A percentile compares a stretch with the other conserved stretches of the same genome.
Evolutionary conservation across 106 monocot species (phyloP).

Genomic region (Dactylorhiza incarnata): DNA sequence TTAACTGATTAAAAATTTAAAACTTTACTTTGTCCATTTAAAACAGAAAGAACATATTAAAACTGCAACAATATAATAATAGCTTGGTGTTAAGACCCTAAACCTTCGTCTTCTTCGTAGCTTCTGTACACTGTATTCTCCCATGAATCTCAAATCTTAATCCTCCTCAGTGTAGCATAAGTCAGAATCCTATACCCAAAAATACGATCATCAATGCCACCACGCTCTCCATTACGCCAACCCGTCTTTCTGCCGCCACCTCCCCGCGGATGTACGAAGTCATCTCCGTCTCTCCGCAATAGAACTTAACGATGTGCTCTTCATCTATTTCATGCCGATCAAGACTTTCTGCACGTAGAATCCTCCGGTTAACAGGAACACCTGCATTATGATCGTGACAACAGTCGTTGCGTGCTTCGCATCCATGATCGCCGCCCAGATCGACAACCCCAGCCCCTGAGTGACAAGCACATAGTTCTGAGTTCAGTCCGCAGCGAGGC

Average conservation of each 20-base stretch:
- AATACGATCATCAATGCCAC: conserved; percentile 47
- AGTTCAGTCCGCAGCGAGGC: conserved; percentile 56
- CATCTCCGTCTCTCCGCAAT: conserved; percentile 31
- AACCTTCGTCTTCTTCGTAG: too few species aligned
- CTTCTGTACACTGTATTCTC: too few species aligned
- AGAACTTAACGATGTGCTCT: conserved; percentile 81
- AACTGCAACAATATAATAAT: too few species aligned
- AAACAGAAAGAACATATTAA: too few species aligned
- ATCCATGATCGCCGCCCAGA: conserved; percentile 77
- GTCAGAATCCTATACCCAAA: conserved; percentile 65
- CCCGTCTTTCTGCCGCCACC: conserved; percentile 16
- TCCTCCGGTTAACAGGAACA: conserved; percentile 73
- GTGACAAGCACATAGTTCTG: conserved; percentile 68
- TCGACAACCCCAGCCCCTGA: conserved; percentile 61
- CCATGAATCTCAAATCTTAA: conserved; percentile 29
- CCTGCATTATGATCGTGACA: conserved; percentile 68
- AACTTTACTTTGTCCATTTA: too few species aligned
- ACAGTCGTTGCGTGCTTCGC: conserved; percentile 77
- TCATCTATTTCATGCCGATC: conserved; percentile 58
- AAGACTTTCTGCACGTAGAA: conserved; percentile 81
- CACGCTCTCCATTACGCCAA: conserved; percentile 22
- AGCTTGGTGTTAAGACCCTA: too few species aligned
- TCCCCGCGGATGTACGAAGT: not conserved
- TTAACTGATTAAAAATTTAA: too few species aligned
- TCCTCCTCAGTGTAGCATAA: conserved; percentile 51